A percentile compares a stretch with the other conserved stretches of the same genome.
Evolutionary conservation across 345 rosid genomes (phyloP).

Genomic region (Raphanus sativus): DNA sequence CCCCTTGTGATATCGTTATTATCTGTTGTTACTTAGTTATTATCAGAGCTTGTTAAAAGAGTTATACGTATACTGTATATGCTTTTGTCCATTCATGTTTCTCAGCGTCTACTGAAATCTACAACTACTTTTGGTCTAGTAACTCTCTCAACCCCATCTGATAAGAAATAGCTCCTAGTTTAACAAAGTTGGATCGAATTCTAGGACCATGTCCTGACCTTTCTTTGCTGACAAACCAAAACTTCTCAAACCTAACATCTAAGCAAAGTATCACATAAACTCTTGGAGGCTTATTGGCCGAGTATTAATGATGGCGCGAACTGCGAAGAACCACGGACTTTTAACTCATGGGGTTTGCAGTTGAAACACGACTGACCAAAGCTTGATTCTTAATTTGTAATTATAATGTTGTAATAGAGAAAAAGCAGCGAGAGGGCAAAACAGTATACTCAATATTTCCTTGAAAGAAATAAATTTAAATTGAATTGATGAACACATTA

Average conservation of each 20-base stretch:
- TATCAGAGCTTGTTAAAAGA: background rate
- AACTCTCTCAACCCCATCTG: background rate
- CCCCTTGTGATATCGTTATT: background rate
- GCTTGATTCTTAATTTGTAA: background rate
- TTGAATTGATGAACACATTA: too few species aligned
- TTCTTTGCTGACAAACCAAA: background rate
- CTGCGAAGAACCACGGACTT: background rate
- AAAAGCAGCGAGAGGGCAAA: background rate
- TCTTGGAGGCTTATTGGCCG: background rate
- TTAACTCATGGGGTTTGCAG: background rate
- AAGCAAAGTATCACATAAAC: background rate
- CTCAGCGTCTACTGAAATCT: background rate
- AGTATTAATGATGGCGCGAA: background rate
- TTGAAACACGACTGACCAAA: background rate
- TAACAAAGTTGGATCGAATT: background rate
- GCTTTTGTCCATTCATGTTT: background rate
- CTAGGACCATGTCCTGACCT: background rate
- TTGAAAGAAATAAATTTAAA: background rate
- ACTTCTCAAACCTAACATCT: background rate
- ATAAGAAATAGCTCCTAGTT: background rate
- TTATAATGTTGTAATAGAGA: background rate
- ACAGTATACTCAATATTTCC: background rate
- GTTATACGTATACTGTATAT: background rate
- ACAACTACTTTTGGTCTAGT: background rate
- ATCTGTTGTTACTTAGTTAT: background rate